Percentiles rank a stretch among this genome's conserved stretches.
Conservation (phyloP, 208 protist species). For the Herpetomonas samuelpessoai region DNA sequence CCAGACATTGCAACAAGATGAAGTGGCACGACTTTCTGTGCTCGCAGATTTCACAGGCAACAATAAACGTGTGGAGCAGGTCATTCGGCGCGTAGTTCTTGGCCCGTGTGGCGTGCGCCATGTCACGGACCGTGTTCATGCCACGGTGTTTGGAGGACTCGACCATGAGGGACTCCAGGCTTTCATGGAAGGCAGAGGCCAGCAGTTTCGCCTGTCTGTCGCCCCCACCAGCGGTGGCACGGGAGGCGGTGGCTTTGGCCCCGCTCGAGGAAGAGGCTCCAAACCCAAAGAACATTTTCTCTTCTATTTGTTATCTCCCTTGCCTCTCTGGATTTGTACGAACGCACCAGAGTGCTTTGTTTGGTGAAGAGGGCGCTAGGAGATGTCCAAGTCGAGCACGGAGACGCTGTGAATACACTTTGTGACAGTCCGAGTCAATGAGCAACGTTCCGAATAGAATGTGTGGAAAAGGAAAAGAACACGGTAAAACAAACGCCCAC, state of each 20-base stretch:
- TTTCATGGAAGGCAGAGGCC: slow-evolving; percentile 26
- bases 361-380: no score
- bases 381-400: no score
- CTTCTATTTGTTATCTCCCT: no score
- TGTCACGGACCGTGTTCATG: slow-evolving; percentile 33
- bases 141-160: slow-evolving; percentile 26
- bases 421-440: no score
- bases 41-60: slow-evolving; percentile 14
- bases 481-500: no score
- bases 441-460: no score
- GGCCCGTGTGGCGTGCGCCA: slow-evolving; percentile 26
- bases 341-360: no score
- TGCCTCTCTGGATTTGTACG: no score
- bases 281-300: slow-evolving; percentile 1
- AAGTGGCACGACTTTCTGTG: slow-evolving; percentile 18
- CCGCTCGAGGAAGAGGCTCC: not conserved
- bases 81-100: slow-evolving; percentile 23
- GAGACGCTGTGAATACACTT: no score
- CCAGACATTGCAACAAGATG: slow-evolving; percentile 58
- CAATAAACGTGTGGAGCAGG: slow-evolving; percentile 39
- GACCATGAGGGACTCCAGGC: slow-evolving; percentile 31
- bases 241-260: not conserved
- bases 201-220: not conserved
- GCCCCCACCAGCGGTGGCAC: not conserved
- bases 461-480: no score